Evolutionary conservation across 257 asterid genomes (phyloP).

Genomic region (Solanum dulcamara): DNA sequence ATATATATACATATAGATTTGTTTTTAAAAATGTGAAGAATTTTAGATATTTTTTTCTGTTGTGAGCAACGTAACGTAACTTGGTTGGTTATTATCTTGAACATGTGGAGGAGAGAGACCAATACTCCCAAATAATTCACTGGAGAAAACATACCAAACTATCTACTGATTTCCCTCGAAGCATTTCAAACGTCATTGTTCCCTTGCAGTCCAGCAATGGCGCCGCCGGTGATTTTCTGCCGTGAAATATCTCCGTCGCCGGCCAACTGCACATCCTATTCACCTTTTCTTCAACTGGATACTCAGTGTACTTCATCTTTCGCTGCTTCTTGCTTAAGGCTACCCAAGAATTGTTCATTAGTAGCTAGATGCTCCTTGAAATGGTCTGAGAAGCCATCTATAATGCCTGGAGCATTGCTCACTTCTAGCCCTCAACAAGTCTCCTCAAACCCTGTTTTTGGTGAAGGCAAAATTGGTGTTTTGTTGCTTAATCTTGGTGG

Average conservation of each 20-base stretch:
- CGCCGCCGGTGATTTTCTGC: background rate
- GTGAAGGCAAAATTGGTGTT: slow-evolving; percentile 81
- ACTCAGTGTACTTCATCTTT: background rate
- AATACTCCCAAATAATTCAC: background rate
- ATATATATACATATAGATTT: background rate
- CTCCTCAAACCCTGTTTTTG: slow-evolving; percentile 32
- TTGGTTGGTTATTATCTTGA: background rate
- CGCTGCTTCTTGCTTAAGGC: background rate
- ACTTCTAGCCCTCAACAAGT: slow-evolving; percentile 48
- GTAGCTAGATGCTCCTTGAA: slow-evolving; percentile 5
- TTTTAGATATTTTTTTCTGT: background rate
- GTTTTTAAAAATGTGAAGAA: background rate
- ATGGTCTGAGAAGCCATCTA: background rate
- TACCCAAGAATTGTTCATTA: background rate
- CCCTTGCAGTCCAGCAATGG: background rate
- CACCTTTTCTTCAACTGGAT: background rate
- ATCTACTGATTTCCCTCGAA: background rate
- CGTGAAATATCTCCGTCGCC: background rate
- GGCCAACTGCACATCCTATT: background rate
- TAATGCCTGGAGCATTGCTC: slow-evolving; percentile 26
- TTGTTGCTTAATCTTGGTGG: slow-evolving; percentile 96
- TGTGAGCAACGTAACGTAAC: background rate
- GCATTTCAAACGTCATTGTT: background rate
- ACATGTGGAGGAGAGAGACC: slow-evolving; percentile 3
- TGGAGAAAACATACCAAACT: background rate